Evolutionary conservation across 345 rosid species (phyloP).

Genomic region (Linum tenue): DNA sequence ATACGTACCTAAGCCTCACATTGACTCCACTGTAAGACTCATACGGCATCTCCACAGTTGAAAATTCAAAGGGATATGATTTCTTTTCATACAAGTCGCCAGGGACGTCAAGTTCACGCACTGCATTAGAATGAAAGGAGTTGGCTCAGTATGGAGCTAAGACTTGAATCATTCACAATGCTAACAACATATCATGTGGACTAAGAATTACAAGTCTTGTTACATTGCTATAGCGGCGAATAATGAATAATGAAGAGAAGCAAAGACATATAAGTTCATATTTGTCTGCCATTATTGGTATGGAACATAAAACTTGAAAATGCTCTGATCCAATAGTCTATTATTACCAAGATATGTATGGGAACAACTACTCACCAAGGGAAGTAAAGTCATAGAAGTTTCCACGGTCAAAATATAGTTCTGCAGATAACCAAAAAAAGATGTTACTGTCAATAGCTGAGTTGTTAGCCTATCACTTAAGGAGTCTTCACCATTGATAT

Average conservation of each 20-base stretch:
- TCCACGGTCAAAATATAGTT: slow-evolving; percentile 45
- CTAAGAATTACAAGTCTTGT: too few relatives aligned
- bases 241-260: not conserved
- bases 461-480: not conserved
- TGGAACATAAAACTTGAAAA: not conserved
- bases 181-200: not conserved
- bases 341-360: not conserved
- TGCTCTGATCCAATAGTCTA: not conserved
- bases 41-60: slow-evolving; percentile 51
- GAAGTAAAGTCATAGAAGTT: slow-evolving; percentile 55
- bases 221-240: not conserved
- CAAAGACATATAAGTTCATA: not conserved
- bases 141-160: slow-evolving; percentile 8
- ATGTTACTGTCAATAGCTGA: not conserved
- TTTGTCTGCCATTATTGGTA: not conserved
- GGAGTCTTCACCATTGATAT: not conserved
- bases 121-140: slow-evolving; percentile 18
- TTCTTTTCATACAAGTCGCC: slow-evolving; percentile 42
- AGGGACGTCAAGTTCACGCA: slow-evolving; percentile 41
- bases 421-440: slow-evolving; percentile 23
- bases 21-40: slow-evolving; percentile 51
- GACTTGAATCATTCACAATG: not conserved
- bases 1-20: slow-evolving; percentile 41
- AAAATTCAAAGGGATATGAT: slow-evolving; percentile 50
- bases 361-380: slow-evolving; percentile 33